Evolutionary conservation across 371 early-diverging fungal species (phyloP).

Genomic region (Conidiobolus incongruus): DNA sequence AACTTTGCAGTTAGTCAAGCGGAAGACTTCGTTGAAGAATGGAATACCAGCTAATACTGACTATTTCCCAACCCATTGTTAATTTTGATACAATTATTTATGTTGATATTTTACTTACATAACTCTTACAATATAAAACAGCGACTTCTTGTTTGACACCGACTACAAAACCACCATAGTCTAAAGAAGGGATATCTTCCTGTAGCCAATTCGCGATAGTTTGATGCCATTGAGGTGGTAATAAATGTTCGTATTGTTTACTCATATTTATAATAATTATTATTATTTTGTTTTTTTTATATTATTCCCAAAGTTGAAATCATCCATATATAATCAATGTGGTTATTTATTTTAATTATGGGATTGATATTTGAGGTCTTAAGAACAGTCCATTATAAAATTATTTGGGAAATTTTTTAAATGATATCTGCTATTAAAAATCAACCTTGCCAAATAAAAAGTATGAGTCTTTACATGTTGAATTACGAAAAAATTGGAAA

Average conservation of each 20-base stretch:
- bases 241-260: conserved; percentile 20
- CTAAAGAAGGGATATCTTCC: conserved; percentile 92
- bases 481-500: too few relatives aligned
- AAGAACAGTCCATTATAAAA: too few relatives aligned
- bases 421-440: too few relatives aligned
- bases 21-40: conserved; percentile 86
- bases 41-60: conserved; percentile 89
- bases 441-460: too few relatives aligned
- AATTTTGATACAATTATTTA: too few relatives aligned
- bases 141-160: conserved; percentile 71
- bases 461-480: too few relatives aligned
- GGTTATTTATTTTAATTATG: too few relatives aligned
- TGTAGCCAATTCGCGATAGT: conserved; percentile 55
- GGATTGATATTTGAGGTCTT: too few relatives aligned
- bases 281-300: background rate
- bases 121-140: conserved; percentile 67
- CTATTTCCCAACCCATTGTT: too few relatives aligned
- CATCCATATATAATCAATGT: too few relatives aligned
- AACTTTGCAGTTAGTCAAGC: conserved; percentile 71
- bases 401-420: too few relatives aligned
- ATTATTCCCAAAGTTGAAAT: too few relatives aligned
- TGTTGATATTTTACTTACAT: conserved; percentile 20
- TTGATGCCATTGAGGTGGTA: conserved; percentile 44
- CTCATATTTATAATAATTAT: background rate
- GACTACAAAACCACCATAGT: conserved; percentile 92